Conservation (phyloP, 257 asterid genomes). For the Primulina tabacum region DNA sequence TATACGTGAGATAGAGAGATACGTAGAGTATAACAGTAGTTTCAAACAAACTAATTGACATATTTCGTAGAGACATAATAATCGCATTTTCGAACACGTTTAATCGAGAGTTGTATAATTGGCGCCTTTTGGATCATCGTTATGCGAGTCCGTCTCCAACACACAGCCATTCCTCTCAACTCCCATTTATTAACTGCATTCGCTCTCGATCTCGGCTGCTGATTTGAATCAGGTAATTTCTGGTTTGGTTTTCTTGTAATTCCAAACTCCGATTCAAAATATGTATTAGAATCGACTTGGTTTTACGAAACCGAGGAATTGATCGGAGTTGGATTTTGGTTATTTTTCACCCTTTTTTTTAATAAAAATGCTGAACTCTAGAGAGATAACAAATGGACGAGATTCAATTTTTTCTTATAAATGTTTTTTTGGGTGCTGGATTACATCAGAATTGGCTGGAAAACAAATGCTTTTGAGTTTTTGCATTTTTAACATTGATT, state of each 20-base stretch:
- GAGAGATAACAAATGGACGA: not conserved
- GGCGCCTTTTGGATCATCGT: not conserved
- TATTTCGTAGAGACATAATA: no score
- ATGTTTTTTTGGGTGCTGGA: not conserved
- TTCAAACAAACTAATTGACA: no score
- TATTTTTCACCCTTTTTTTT: no score
- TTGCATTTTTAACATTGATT: no score
- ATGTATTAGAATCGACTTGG: not conserved
- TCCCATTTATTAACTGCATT: not conserved
- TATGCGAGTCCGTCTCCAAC: not conserved
- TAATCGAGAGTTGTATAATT: no score
- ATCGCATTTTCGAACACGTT: no score
- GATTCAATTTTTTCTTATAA: no score
- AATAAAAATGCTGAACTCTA: no score
- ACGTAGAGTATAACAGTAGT: no score
- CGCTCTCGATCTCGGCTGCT: not conserved
- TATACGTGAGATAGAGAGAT: no score
- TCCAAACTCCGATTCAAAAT: no score
- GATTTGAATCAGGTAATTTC: not conserved
- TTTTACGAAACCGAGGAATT: not conserved
- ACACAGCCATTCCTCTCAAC: not conserved
- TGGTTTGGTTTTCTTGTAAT: not conserved
- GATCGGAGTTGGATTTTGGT: not conserved
- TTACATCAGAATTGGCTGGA: not conserved
- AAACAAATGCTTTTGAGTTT: not conserved